phyloP scores from a whole-genome alignment of 495 filamentous ascomycete genomes.

The Podospora tetraspora region DNA sequence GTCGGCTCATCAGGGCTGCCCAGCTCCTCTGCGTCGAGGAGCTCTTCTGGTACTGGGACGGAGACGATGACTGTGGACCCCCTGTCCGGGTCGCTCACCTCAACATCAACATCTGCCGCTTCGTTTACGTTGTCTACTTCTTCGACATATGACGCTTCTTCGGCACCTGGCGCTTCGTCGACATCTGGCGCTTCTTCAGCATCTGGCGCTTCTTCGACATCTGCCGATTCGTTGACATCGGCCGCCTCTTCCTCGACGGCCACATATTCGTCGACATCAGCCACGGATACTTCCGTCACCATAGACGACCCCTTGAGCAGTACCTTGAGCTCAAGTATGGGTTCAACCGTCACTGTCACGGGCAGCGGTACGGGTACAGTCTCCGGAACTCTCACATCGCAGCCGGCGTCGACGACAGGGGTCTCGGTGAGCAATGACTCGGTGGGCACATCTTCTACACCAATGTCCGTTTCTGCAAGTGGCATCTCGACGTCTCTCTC shows the following conservation, averaged over 20 bases:
- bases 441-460: background rate
- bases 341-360: background rate
- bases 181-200: background rate
- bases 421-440: background rate
- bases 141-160: background rate
- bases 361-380: background rate
- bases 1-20: background rate
- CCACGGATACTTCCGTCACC: background rate
- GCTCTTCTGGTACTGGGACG: background rate
- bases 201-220: background rate
- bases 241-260: no score
- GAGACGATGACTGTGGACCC: background rate
- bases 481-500: background rate
- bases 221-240: no score
- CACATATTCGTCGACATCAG: background rate
- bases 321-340: background rate
- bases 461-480: background rate
- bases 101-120: background rate
- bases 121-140: background rate
- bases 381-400: background rate
- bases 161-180: background rate
- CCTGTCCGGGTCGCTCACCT: background rate
- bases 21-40: background rate
- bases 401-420: background rate
- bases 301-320: background rate